Base-by-base conservation (phyloP, 495 filamentous ascomycete genomes). In the Jackrogersella minutella region DNA sequence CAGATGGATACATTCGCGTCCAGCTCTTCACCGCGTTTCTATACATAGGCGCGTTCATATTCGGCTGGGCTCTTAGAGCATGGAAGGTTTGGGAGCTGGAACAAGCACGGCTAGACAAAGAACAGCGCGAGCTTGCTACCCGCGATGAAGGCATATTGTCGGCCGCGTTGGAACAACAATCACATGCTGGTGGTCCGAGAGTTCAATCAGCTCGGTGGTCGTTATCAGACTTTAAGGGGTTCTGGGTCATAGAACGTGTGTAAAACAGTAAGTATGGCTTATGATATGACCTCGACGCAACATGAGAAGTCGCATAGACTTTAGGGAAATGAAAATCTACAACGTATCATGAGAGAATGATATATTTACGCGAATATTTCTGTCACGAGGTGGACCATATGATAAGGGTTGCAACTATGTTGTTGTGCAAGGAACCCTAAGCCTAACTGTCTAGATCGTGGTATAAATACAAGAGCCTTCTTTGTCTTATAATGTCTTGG, bases 41-140 rank as follows among this genome's bases (percentile, higher is more conserved):
- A 54, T 81, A 74, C 28, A 59, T 79, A 40, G 75, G 64, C 24
- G 63, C 75, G 3, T 81, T 81, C 46, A 21, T 77, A 21, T 82
- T 72, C 13, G 65, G 73, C n/a, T 82, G 69, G 74, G 65, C 77
- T 2, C 58, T 80, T 34, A 71, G 80, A 66, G 78, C 73, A 66
- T 81, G 78, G 77, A 82, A 79, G 41, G 64, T 82, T 1, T 73
- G 74, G 52, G 74, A 82, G 39, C 34, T 80, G 19, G 72, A 79
- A 13, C 44, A 68, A 13, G 56, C 73, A 17, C 73, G 49, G 4
- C 43, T 77, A 2, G 47, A 68, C 10, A 73, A 74, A 21, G 64
- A 75, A 57, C 59, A 74, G 36, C 64, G 64, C 30, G 72, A 69
- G 28, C 69, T 72, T 5, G 72, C 37, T 9, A 68, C 63, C 22